Evolutionary conservation across 2,329 filamentous ascomycete genomes (phyloP).

Genomic region (Pseudogymnoascus sp.): DNA sequence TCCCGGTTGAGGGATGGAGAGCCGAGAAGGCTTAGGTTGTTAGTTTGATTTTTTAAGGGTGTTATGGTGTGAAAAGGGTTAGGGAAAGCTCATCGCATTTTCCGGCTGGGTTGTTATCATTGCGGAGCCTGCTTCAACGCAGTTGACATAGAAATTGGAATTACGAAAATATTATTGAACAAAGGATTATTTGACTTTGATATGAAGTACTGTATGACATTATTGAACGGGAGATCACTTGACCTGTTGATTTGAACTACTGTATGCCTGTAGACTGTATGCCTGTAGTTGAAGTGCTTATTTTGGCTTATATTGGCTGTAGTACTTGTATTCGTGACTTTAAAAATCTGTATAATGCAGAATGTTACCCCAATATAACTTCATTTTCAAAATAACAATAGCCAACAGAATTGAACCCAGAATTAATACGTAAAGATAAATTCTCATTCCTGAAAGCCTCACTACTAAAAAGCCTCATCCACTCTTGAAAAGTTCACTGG

Average conservation of each 20-base stretch:
- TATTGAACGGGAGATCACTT: not conserved
- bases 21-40: constrained; percentile 31
- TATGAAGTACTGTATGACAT: not conserved
- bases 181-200: not conserved
- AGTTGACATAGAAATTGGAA: constrained; percentile 7
- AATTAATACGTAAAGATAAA: not conserved
- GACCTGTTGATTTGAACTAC: not conserved
- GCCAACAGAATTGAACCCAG: not conserved
- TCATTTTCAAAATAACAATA: not conserved
- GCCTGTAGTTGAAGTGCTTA: not conserved
- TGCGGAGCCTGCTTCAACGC: constrained; percentile 12
- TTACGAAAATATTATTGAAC: not conserved
- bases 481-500: constrained; percentile 4
- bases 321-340: not conserved
- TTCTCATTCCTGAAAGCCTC: not conserved
- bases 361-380: not conserved
- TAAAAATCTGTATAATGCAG: not conserved
- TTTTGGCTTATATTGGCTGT: not conserved
- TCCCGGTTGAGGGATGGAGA: constrained; percentile 73
- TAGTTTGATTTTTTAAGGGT: constrained; percentile 4
- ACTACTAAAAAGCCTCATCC: not conserved
- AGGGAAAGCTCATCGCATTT: constrained; percentile 11
- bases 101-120: constrained; percentile 1
- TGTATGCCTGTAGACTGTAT: not conserved
- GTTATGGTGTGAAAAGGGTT: constrained; percentile 10